Percentiles rank a stretch among this genome's conserved stretches.
phyloP scores from a whole-genome alignment of 176 grass and related monocot genomes.

The Pharus latifolius region DNA sequence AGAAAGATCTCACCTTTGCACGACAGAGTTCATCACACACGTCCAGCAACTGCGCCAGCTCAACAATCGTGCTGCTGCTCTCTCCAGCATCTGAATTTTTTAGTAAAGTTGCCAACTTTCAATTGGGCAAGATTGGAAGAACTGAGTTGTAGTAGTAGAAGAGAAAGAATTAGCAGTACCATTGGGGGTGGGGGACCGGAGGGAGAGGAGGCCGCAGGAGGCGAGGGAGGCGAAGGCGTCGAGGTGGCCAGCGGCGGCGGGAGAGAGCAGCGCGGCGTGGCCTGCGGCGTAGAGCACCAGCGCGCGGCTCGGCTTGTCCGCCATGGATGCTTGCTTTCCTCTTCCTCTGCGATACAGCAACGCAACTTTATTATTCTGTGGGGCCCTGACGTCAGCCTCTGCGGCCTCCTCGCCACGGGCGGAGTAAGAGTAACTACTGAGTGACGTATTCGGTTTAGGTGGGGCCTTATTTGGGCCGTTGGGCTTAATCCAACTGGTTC shows the following conservation, averaged over 20 bases:
- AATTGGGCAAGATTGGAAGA: background rate
- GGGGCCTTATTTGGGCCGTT: background rate
- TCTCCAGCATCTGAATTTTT: conserved; percentile 27
- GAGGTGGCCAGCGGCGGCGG: conserved; percentile 40
- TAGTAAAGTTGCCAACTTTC: background rate
- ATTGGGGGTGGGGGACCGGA: conserved; percentile 35
- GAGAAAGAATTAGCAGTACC: conserved; percentile 7
- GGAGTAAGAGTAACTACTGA: no score
- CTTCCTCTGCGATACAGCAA: conserved; percentile 23
- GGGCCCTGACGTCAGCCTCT: background rate
- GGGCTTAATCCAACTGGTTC: no score
- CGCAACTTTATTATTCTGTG: background rate
- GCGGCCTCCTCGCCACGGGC: background rate
- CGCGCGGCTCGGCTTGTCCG: conserved; percentile 85
- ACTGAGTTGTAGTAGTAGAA: background rate
- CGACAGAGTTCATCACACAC: conserved; percentile 52
- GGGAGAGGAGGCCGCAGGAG: conserved; percentile 74
- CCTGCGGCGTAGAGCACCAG: conserved; percentile 83
- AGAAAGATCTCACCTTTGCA: conserved; percentile 34
- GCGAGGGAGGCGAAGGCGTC: conserved; percentile 61
- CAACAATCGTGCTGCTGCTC: conserved; percentile 35
- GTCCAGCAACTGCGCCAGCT: conserved; percentile 82
- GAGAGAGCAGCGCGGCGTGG: conserved; percentile 39
- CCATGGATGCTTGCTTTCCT: conserved; percentile 32
- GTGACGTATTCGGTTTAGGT: no score